Evolutionary conservation across 1,284 basidiomycete species (phyloP).

Genomic region (Puccinia coronata): DNA sequence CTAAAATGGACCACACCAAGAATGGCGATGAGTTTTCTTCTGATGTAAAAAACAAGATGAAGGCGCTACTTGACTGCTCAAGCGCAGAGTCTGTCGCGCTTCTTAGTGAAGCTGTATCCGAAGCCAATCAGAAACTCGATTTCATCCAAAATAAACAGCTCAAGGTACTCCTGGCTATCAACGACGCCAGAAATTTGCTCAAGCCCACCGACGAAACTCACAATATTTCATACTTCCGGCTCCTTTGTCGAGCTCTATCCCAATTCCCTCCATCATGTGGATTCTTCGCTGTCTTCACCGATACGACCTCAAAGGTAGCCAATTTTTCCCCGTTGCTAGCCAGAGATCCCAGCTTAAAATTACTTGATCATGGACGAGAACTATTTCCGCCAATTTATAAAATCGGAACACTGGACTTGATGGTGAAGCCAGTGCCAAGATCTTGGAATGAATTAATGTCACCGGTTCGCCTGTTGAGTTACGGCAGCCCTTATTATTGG

Average conservation of each 20-base stretch:
- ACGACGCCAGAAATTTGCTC: constrained; percentile 6
- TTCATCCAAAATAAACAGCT: background rate
- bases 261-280: background rate
- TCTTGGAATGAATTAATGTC: constrained; percentile 9
- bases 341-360: constrained; percentile 1
- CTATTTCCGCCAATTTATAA: constrained; percentile 11
- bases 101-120: too few relatives aligned
- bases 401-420: constrained; percentile 7
- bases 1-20: background rate
- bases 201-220: background rate
- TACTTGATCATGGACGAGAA: background rate
- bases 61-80: too few relatives aligned
- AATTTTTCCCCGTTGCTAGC: background rate
- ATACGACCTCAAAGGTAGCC: background rate
- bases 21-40: background rate
- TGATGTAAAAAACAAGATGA: too few relatives aligned
- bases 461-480: constrained; percentile 3
- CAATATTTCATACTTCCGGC: background rate
- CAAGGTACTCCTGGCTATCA: constrained; percentile 13
- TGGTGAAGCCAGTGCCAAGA: background rate
- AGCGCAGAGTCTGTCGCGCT: too few relatives aligned
- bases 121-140: too few relatives aligned
- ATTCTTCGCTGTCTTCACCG: constrained; percentile 1
- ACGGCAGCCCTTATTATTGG: constrained; percentile 22
- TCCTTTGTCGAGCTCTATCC: background rate